Conservation (phyloP, 371 early-diverging fungal species). For the Mortierella sp. region DNA sequence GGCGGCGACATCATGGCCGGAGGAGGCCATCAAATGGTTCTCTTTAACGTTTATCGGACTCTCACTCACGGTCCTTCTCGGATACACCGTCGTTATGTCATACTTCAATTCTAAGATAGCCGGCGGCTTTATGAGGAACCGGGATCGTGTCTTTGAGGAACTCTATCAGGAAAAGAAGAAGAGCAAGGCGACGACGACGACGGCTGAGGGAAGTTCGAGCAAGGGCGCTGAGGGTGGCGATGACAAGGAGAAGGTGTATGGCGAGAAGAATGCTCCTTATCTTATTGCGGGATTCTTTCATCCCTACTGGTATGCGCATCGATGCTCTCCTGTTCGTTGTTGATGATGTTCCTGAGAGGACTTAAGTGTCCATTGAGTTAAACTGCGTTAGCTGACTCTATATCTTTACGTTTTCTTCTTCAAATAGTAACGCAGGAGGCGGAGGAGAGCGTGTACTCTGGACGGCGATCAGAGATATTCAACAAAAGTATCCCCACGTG, state of each 20-base stretch:
- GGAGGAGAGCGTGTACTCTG: slow-evolving; percentile 98
- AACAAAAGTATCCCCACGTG: slow-evolving; percentile 71
- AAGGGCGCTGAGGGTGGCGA: background rate
- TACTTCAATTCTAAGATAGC: slow-evolving; percentile 39
- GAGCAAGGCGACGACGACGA: background rate
- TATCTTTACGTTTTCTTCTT: background rate
- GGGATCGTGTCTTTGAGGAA: slow-evolving; percentile 31
- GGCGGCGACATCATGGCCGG: slow-evolving; percentile 20
- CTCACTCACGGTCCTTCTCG: background rate
- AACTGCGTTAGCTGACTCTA: background rate
- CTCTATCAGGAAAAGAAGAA: slow-evolving; percentile 20
- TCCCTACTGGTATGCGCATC: slow-evolving; percentile 77
- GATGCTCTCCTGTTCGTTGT: too few species aligned
- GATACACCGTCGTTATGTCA: slow-evolving; percentile 31
- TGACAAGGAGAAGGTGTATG: background rate
- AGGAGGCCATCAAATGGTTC: slow-evolving; percentile 16
- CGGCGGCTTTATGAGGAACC: slow-evolving; percentile 12
- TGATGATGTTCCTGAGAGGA: too few species aligned
- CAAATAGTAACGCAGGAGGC: slow-evolving; percentile 87
- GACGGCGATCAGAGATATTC: slow-evolving; percentile 86
- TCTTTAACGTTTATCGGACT: slow-evolving; percentile 15
- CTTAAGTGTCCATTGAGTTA: too few species aligned
- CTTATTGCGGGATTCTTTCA: slow-evolving; percentile 87
- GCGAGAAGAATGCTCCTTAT: slow-evolving; percentile 31
- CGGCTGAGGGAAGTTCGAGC: background rate